Base-by-base conservation (phyloP, 257 asterid species). In the Solanum chiquidenum region DNA sequence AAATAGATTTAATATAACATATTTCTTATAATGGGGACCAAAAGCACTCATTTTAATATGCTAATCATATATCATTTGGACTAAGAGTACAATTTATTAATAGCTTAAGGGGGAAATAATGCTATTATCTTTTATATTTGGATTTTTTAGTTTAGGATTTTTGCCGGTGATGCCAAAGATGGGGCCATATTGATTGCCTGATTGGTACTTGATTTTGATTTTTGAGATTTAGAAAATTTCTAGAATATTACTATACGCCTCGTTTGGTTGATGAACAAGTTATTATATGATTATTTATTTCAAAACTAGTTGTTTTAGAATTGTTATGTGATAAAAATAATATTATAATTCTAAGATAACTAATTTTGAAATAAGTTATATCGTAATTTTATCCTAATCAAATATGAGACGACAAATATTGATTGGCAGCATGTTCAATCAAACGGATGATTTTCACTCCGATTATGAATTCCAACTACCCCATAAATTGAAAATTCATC, bases 71-170 rank as follows among this genome's bases (percentile, higher is more conserved):
- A 74, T 74, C 29, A 35, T 3, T 10, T 37, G 31, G 52, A 74
- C 25, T 6, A 74, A 74, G 4, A 74, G 5, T 9, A 0, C 20
- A 21, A 73, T 34, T 73, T 73, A 73, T 35, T 0, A 73, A 9
- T 18, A 35, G 9, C 29, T 73, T 35, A 73, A 10, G 83, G 52
- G 52, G 8, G 1, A 9, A 37, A 74, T 4, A 29, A 29, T 83
- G 49, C 35, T 83, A 33, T 52, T 46, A 6, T 83, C 34, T 13
- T 40, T 76, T n/a, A 12, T 9, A 16, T 35, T 77, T 86, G 87
- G 91, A 86, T 77, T 86, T 89, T 88, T 87, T 68, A n/a, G 84
- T 72, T 34, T 58, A 84, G 49, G 84, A 79, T 25, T 87, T 86
- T 79, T 34, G 86, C 87, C n/a, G 77, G 34, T 76, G 86, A 87